Percentiles rank a stretch among this genome's conserved stretches.
These are phyloP conservation scores for Sugiyamaella paludigena DNA, from an alignment of 1,139 yeast genomes.

Conservation along the genomic window DNA sequence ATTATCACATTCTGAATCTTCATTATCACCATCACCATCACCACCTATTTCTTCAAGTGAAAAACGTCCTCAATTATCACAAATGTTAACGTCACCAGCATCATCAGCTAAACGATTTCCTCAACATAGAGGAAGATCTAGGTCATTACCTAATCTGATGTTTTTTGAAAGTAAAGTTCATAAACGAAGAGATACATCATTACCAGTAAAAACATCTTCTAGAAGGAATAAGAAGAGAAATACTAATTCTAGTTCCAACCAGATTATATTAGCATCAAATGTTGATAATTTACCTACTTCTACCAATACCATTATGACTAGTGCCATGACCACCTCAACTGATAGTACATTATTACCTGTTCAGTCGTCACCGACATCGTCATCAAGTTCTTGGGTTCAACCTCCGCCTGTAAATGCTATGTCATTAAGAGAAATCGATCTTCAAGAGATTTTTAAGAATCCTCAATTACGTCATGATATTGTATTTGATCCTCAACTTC, in stretches of 20 bases:
- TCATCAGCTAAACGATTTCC: constrained; percentile 12
- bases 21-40: no score
- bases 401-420: constrained; percentile 87
- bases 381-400: constrained; percentile 34
- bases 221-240: background rate
- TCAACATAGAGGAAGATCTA: constrained; percentile 26
- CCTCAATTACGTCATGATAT: constrained; percentile 94
- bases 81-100: background rate
- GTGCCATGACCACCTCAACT: constrained; percentile 2
- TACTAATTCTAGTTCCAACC: constrained; percentile 9
- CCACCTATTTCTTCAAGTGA: background rate
- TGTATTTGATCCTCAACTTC: constrained; percentile 86
- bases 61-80: constrained; percentile 7
- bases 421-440: constrained; percentile 79
- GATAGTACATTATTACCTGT: no score
- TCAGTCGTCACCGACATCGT: constrained; percentile 10
- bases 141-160: constrained; percentile 28
- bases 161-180: constrained; percentile 23
- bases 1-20: no score
- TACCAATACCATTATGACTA: background rate
- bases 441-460: constrained; percentile 84
- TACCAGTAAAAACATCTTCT: background rate
- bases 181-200: constrained; percentile 15
- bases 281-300: background rate
- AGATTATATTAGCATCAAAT: background rate